phyloP scores from a whole-genome alignment of 2,329 filamentous ascomycete genomes.

The Neopestalotiopsis rosae region DNA sequence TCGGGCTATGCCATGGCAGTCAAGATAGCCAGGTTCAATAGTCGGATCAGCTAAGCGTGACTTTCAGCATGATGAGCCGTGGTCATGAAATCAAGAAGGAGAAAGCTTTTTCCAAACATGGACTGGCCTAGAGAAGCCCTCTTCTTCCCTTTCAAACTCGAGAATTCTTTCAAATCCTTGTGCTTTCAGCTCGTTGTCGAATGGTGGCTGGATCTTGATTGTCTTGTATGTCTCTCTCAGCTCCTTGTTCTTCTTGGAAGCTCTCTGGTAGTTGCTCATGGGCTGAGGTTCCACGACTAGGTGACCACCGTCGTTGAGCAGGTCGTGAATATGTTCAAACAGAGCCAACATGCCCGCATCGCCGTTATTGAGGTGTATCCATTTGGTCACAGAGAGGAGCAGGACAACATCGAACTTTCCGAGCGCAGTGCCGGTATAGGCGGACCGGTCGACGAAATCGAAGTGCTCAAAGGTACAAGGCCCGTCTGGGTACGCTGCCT shows the following conservation, averaged over 20 bases:
- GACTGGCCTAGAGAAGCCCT: conserved; percentile 19
- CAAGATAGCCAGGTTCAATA: not conserved
- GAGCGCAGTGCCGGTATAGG: conserved; percentile 16
- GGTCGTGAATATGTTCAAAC: conserved; percentile 14
- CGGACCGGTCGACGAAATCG: conserved; percentile 15
- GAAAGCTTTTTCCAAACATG: conserved; percentile 18
- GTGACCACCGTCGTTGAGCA: conserved; percentile 15
- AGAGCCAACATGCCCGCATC: conserved; percentile 17
- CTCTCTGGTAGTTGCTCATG: conserved; percentile 19
- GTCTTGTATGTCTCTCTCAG: conserved; percentile 19
- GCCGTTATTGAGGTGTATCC: conserved; percentile 19
- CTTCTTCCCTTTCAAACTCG: conserved; percentile 18
- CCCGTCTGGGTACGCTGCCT: conserved; percentile 15
- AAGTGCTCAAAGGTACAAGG: conserved; percentile 18
- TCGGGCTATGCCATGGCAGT: not conserved
- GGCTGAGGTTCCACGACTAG: conserved; percentile 19
- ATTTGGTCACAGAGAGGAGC: conserved; percentile 19
- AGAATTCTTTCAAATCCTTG: conserved; percentile 19
- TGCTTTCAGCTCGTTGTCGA: conserved; percentile 15
- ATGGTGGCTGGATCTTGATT: conserved; percentile 19
- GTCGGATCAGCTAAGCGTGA: not conserved
- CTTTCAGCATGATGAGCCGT: not conserved
- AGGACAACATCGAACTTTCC: conserved; percentile 18
- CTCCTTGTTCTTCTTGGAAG: conserved; percentile 18
- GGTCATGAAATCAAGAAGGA: not conserved